These are phyloP conservation scores for Proliferodiscus dingleyae DNA, from an alignment of 2,329 filamentous ascomycete species.

Conservation along the genomic window DNA sequence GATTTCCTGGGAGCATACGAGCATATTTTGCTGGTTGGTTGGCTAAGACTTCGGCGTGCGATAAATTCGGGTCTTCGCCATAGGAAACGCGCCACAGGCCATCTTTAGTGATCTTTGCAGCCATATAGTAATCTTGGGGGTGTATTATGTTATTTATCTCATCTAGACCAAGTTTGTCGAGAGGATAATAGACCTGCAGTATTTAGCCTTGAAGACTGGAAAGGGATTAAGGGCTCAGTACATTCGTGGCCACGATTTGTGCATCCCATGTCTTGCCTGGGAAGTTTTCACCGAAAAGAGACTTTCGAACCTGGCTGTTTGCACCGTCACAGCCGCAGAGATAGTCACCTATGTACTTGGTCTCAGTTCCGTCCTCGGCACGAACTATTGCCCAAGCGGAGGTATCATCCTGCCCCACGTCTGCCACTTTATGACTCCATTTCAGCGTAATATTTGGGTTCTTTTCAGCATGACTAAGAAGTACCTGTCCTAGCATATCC, in stretches of 20 bases:
- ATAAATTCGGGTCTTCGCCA: conserved; percentile 50
- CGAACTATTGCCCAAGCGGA: too few species aligned
- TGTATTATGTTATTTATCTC: conserved; percentile 59
- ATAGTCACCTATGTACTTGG: conserved; percentile 43
- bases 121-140: conserved; percentile 60
- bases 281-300: conserved; percentile 47
- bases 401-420: conserved; percentile 36
- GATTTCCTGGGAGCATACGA: conserved; percentile 52
- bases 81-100: conserved; percentile 60
- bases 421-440: conserved; percentile 45
- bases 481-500: conserved; percentile 37
- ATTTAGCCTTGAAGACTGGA: not conserved
- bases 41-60: conserved; percentile 45
- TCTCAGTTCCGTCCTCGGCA: conserved; percentile 26
- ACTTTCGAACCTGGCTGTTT: conserved; percentile 42
- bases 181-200: conserved; percentile 54
- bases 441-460: conserved; percentile 33
- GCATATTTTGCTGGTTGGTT: conserved; percentile 51
- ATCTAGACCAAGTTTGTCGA: conserved; percentile 46
- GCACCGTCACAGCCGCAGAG: conserved; percentile 53
- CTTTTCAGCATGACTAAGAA: conserved; percentile 35
- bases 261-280: conserved; percentile 33
- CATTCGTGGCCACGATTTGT: conserved; percentile 47
- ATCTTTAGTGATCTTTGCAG: conserved; percentile 51
- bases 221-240: conserved; percentile 21